Evolutionary conservation across 208 protist species (phyloP).

Genomic region (Acanthamoeba divionensis): DNA sequence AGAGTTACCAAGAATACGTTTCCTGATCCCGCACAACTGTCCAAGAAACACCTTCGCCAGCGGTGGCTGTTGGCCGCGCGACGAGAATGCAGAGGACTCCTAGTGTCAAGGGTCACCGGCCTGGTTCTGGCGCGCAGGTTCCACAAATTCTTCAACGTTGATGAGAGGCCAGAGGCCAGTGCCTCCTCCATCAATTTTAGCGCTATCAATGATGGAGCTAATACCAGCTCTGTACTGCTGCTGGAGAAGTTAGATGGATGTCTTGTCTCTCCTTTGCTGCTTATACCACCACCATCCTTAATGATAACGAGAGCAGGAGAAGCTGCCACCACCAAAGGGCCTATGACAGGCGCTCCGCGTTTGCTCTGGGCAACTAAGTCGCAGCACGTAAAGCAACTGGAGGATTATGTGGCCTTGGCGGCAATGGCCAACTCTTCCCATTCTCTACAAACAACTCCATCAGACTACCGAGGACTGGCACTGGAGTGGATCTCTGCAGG

Average conservation of each 20-base stretch:
- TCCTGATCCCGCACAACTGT: not conserved
- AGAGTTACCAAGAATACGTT: not conserved
- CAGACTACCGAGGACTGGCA: not conserved
- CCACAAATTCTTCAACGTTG: constrained; percentile 67
- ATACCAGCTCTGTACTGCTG: not conserved
- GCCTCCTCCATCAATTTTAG: not conserved
- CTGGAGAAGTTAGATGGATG: constrained; percentile 45
- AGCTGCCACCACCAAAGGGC: not conserved
- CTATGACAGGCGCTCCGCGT: not conserved
- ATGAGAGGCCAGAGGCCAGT: constrained; percentile 42
- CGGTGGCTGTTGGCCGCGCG: constrained; percentile 11
- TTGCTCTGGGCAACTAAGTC: constrained; percentile 8
- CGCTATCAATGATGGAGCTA: not conserved
- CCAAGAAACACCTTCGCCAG: constrained; percentile 19
- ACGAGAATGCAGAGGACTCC: constrained; percentile 53
- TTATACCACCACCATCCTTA: too few species aligned
- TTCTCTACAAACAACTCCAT: not conserved
- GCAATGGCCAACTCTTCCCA: not conserved
- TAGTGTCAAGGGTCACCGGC: constrained; percentile 4
- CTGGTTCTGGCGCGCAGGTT: constrained; percentile 52
- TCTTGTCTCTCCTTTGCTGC: not conserved
- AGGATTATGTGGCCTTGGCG: not conserved
- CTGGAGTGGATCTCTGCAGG: not conserved
- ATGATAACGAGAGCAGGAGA: too few species aligned
- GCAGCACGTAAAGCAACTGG: not conserved